Evolutionary conservation across 140 eudicot genomes (phyloP).

Genomic region (Oenanthe javanica): DNA sequence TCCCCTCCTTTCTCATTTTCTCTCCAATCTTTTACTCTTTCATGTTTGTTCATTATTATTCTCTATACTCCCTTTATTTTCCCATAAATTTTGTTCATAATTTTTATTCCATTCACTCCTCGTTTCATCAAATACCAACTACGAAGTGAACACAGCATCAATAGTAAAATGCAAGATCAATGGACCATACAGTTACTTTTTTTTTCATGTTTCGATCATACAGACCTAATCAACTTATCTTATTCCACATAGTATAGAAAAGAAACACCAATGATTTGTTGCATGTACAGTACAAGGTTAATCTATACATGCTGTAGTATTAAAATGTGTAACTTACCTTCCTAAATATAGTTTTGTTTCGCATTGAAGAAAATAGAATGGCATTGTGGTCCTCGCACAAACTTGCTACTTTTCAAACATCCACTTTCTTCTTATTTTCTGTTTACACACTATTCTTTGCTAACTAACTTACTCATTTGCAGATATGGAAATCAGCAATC

Average conservation of each 20-base stretch:
- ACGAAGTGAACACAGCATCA: too few species aligned
- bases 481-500: slow-evolving; percentile 46
- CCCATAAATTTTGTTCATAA: too few species aligned
- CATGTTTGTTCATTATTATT: too few species aligned
- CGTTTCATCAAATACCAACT: not conserved
- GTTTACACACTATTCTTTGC: slow-evolving; percentile 20
- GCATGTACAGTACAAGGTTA: not conserved
- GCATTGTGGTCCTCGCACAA: slow-evolving; percentile 54
- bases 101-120: too few species aligned
- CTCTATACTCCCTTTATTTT: not conserved
- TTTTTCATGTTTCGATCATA: not conserved
- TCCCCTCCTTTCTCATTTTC: too few species aligned
- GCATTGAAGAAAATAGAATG: slow-evolving; percentile 16
- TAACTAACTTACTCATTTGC: slow-evolving; percentile 4
- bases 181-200: slow-evolving; percentile 20
- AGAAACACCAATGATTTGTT: not conserved
- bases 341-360: slow-evolving; percentile 15
- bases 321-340: not conserved
- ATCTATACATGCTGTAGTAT: not conserved
- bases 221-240: not conserved
- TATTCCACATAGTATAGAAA: too few species aligned
- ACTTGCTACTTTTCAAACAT: not conserved
- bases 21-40: too few species aligned
- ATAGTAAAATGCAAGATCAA: slow-evolving; percentile 2
- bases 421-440: not conserved